phyloP scores from a whole-genome alignment of 306 rosid species.

The Pyrus pyrifolia region DNA sequence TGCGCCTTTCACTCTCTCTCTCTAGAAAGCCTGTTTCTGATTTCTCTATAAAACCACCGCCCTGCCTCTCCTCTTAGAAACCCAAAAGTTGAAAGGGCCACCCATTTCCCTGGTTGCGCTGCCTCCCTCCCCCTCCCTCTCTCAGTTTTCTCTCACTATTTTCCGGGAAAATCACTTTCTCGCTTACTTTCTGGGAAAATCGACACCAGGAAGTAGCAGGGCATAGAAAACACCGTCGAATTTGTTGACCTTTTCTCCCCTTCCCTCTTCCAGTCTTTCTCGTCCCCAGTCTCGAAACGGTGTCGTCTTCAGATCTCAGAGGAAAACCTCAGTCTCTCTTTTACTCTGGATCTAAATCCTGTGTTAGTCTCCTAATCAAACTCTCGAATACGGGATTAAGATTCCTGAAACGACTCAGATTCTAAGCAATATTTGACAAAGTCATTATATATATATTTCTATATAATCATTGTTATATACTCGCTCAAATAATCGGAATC shows the following conservation, averaged over 20 bases:
- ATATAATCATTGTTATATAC: background rate
- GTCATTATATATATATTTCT: background rate
- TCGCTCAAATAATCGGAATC: background rate
- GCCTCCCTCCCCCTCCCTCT: background rate
- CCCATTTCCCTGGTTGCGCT: background rate
- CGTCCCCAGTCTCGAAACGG: background rate
- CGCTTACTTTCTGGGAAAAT: slow-evolving; percentile 13
- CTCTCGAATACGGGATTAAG: background rate
- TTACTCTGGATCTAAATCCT: slow-evolving; percentile 3
- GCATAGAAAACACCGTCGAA: background rate
- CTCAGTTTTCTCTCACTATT: background rate
- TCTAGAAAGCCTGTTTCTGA: background rate
- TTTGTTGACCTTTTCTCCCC: background rate
- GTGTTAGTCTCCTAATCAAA: background rate
- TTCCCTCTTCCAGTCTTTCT: background rate
- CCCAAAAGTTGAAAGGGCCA: slow-evolving; percentile 13
- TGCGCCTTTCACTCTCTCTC: background rate
- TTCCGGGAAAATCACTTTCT: background rate
- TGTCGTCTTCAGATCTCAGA: slow-evolving; percentile 8
- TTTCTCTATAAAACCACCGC: slow-evolving; percentile 39
- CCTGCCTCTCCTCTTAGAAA: slow-evolving; percentile 20
- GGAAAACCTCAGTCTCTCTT: background rate
- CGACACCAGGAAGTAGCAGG: background rate
- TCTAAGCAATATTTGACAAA: background rate
- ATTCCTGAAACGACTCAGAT: background rate